These are phyloP conservation scores for Heterobasidion irregulare DNA, from an alignment of 1,284 basidiomycete species.

Conservation along the genomic window DNA sequence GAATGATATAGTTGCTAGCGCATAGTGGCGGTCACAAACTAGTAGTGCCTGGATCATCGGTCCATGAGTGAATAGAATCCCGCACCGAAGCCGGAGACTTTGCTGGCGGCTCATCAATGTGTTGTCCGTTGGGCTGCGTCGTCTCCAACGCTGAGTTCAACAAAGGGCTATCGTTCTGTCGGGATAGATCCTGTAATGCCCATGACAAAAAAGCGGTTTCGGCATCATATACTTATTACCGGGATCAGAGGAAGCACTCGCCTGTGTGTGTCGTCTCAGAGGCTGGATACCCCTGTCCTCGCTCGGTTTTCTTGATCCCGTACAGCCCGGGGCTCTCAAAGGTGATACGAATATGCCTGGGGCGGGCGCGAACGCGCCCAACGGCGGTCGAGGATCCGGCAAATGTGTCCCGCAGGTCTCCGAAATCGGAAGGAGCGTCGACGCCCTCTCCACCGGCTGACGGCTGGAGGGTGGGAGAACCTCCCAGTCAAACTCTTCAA, in stretches of 20 bases:
- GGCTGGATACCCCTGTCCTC: neutral
- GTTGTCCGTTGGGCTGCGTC: neutral
- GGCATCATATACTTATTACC: too few relatives aligned
- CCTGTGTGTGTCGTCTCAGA: neutral
- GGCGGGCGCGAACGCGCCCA: constrained; percentile 28
- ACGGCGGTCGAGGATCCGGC: neutral
- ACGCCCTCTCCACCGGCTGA: neutral
- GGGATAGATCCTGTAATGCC: too few relatives aligned
- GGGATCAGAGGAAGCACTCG: neutral
- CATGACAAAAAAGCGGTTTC: too few relatives aligned
- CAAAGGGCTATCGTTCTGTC: neutral
- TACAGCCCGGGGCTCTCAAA: constrained; percentile 16
- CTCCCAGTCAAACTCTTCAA: too few relatives aligned
- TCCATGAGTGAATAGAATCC: neutral
- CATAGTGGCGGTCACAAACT: neutral
- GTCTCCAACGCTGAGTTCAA: neutral
- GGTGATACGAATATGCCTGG: constrained; percentile 42
- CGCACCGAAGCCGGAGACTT: neutral
- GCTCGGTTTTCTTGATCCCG: neutral
- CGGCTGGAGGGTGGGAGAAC: too few relatives aligned
- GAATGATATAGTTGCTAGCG: neutral
- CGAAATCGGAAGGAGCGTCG: neutral
- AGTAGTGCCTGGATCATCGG: neutral
- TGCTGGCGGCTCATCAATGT: neutral
- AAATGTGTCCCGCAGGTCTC: neutral